Percentiles rank a stretch among this genome's conserved stretches.
These are phyloP conservation scores for Ceratocystis alfenasii DNA, from an alignment of 2,329 filamentous ascomycete species.

Conservation along the genomic window DNA sequence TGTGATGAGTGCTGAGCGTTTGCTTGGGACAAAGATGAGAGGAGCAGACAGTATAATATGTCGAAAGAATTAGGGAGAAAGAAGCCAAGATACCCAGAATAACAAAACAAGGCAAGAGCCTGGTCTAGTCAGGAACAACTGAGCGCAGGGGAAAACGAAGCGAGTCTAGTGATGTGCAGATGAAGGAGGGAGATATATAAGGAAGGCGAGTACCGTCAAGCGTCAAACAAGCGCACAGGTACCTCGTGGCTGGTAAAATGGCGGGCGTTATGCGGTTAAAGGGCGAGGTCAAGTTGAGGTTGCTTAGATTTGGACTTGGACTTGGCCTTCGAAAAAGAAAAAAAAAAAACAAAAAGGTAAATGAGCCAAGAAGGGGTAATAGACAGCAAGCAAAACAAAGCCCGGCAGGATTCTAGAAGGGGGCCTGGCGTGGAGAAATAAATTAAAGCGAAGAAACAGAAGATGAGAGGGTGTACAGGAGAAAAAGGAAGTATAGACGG, in stretches of 20 bases:
- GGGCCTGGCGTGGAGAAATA: not conserved
- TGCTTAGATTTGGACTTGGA: not conserved
- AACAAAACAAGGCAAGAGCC: not conserved
- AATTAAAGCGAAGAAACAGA: not conserved
- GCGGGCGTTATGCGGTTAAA: not conserved
- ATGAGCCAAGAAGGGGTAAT: not conserved
- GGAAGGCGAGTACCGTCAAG: slow-evolving; percentile 3
- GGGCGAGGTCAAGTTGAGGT: not conserved
- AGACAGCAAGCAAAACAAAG: slow-evolving; percentile 1
- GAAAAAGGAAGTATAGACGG: not conserved
- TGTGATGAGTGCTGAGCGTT: not conserved
- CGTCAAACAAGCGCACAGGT: slow-evolving; percentile 6
- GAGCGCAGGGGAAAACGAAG: not conserved
- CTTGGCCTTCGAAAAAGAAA: not conserved
- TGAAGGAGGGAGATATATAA: not conserved
- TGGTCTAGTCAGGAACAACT: slow-evolving; percentile 3
- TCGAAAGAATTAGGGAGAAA: not conserved
- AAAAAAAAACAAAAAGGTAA: not conserved
- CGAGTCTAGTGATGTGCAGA: not conserved
- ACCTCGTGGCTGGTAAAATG: not conserved
- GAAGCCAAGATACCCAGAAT: not conserved
- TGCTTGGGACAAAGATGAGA: not conserved
- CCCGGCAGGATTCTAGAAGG: not conserved
- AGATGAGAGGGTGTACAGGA: not conserved
- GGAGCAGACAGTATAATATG: not conserved